These are phyloP conservation scores for Fusarium globosum DNA, from an alignment of 2,329 filamentous ascomycete genomes.

Conservation along the genomic window DNA sequence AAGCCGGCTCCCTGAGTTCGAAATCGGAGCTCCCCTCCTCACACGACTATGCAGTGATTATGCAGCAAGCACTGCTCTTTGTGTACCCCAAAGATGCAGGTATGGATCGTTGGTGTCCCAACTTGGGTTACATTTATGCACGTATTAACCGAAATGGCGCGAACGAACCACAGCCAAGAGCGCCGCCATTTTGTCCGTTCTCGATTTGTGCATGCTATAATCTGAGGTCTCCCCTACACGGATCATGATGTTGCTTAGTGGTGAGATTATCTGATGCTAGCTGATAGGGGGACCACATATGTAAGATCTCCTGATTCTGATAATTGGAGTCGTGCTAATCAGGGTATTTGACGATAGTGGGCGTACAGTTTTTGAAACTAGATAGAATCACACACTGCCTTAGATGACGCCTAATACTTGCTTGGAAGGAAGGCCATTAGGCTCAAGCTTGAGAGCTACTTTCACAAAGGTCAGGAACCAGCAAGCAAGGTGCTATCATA, in stretches of 20 bases:
- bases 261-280: slow-evolving; percentile 3
- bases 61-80: neutral
- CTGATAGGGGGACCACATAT: slow-evolving; percentile 18
- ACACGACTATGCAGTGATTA: neutral
- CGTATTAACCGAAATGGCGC: neutral
- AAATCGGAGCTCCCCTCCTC: neutral
- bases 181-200: neutral
- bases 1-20: neutral
- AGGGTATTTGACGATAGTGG: neutral
- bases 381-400: neutral
- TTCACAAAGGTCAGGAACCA: too few species aligned
- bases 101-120: slow-evolving; percentile 10
- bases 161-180: neutral
- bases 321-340: neutral
- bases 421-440: neutral
- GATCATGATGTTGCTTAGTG: slow-evolving; percentile 3
- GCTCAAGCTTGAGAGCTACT: neutral
- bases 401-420: neutral
- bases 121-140: slow-evolving; percentile 11
- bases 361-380: neutral
- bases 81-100: slow-evolving; percentile 1
- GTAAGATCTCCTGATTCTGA: slow-evolving; percentile 35
- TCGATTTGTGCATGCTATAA: neutral
- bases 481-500: neutral
- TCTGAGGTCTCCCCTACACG: neutral